Evolutionary conservation across 2,329 filamentous ascomycete genomes (phyloP), one percentile per base, ranked within the genome.

Genomic region (Emmonsiellopsis sp.): DNA sequence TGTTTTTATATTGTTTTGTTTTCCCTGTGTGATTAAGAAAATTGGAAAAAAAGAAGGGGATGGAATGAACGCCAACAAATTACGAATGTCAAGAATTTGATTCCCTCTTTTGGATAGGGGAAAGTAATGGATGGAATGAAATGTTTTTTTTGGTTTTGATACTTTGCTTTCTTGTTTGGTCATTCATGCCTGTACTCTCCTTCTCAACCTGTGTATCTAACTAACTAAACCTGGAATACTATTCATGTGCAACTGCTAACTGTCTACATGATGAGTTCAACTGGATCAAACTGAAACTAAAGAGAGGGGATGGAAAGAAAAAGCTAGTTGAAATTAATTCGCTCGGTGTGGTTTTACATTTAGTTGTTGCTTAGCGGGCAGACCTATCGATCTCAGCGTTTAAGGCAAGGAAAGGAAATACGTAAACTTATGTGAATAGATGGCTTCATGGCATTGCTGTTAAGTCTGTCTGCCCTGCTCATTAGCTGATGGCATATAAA

Each of bases 201-300:
- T 50, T 52, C 13, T n/a, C 42, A 43, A 11, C 34, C 39, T 40
- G 21, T 54, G 54, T 49, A 49, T 49, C 47, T 49, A 40, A 9
- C 36, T 32, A 49, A 6, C 14, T 6, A 27, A 27, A 36, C 6
- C 21, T 11, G 34, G 13, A 42, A 21, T 42, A 21, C 4, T 49
- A 13, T 13, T 17, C 40, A 42, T 32, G 7, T 48, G 21, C 9
- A 34, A 39, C 40, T 17, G 21, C 9, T 7, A 40, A 40, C 31
- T 40, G 17, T 31, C 2, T 49, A 27, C 21, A 27, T 27, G 21
- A 5, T 27, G 21, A 27, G 21, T 5, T 17, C 13, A 42, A 8
- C 40, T 1, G 17, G 13, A n/a, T 8, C 3, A 5, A 14, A 42
- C 7, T 8, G 17, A 42, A 42, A 14, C 40, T 8, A 31, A 44